Percentiles rank a stretch among this genome's conserved stretches.
Evolutionary conservation across 208 protist species (phyloP).

Genomic region (Leishmania arabica): DNA sequence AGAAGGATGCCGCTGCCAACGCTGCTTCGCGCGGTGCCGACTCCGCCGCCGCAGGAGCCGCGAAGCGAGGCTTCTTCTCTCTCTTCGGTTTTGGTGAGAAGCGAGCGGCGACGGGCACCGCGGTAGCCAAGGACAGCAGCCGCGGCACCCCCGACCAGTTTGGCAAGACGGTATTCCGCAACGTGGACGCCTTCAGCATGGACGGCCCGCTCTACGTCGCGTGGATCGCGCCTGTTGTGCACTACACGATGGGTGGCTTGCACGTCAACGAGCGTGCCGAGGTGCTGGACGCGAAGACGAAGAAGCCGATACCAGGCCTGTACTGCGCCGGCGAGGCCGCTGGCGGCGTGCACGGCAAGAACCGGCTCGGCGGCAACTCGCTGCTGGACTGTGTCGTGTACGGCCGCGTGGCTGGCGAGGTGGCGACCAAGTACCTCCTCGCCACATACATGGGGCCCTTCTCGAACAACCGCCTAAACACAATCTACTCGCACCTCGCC

Average conservation of each 20-base stretch:
- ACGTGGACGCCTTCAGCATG: constrained; percentile 52
- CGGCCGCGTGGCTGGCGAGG: constrained; percentile 77
- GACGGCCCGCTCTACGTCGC: constrained; percentile 65
- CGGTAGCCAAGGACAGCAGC: not conserved
- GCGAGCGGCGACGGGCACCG: not conserved
- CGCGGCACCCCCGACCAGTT: constrained; percentile 57
- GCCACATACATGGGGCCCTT: constrained; percentile 48
- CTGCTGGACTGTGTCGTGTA: constrained; percentile 97
- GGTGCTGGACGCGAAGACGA: constrained; percentile 59
- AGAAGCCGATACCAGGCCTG: constrained; percentile 77
- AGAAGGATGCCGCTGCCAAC: constrained; percentile 38
- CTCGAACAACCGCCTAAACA: constrained; percentile 57
- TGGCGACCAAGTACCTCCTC: constrained; percentile 57
- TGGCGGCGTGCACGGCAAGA: constrained; percentile 95
- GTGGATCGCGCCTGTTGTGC: constrained; percentile 91
- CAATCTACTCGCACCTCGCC: constrained; percentile 40
- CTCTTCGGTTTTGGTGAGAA: constrained; percentile 25
- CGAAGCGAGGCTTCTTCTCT: constrained; percentile 33
- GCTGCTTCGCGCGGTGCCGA: constrained; percentile 15
- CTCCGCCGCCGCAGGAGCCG: not conserved
- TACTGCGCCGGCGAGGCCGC: constrained; percentile 95
- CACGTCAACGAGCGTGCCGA: constrained; percentile 60
- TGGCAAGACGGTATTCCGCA: constrained; percentile 85
- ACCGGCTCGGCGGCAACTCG: constrained; percentile 95
- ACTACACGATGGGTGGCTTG: constrained; percentile 97